Base-by-base conservation (phyloP, 306 rosid species). In the Citrullus colocynthis region DNA sequence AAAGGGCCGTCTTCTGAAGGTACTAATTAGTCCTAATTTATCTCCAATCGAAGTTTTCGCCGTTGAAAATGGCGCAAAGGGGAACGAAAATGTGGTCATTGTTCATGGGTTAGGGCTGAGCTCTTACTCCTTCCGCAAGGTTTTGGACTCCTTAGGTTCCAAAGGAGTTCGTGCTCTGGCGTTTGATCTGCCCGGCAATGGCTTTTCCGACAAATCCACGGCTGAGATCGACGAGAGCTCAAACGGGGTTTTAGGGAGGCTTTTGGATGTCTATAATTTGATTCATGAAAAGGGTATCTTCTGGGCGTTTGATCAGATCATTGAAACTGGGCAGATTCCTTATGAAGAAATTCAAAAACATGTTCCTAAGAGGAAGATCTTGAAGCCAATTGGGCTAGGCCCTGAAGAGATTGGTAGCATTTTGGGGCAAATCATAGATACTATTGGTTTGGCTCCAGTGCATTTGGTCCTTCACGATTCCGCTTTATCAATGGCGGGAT, bases 301-400 rank as follows among this genome's bases (percentile, higher is more conserved):
- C 59, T 95, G 93, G 96, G 99, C 99, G 9, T 92, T 95, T 84
- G 99, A 95, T 95, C 90, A 85, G 80, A 86, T 95, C 18, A 74
- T 95, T 16, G 97, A 86, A 84, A 95, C 99, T 17, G 99, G 99
- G 80, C 92, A 92, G 72, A 86, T 95, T 61, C 97, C 99, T 5
- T 95, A 89, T 81, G 97, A 95, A 52, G 97, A 95, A 66, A 86
- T 95, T 39, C 80, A 63, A 51, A 85, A 88, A 51, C 65, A 90
- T 59, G 81, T 87, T 78, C 75, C 88, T 0, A 82, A 88, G 84
- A 83, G 89, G 80, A 89, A 86, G 84, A 79, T 95, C 1, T 49
- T 54, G 36, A 90, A 83, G 73, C 88, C 91, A 4, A 42, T 92
- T 84, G 97, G 89, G 69, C 51, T 92, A 73, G 89, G 91, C 15